Evolutionary conservation across 2,329 filamentous ascomycete species (phyloP), one percentile per base, ranked within the genome.

Genomic region (Epichloe brachyelytri): DNA sequence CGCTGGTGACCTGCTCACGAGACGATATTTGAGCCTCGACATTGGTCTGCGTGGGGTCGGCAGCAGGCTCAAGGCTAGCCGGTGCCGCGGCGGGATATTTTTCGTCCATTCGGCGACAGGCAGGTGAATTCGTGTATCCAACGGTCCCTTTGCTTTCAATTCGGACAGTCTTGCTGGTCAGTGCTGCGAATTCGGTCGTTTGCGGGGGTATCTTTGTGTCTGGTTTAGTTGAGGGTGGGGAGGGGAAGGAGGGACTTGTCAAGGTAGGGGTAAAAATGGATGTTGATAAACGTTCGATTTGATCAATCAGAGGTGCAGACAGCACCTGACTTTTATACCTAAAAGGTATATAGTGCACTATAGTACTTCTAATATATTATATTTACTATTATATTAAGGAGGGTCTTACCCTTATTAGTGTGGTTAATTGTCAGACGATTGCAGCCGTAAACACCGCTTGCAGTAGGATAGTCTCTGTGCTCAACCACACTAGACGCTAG

Each of bases 1-100:
- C 53, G 50, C 26, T 43, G 34, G 47, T 47, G 51, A 50, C 51
- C 48, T 54, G 56, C 49, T 56, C 56, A 55, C 56, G 53, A 54
- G 56, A 53, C 53, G 46, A 36, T 6, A 4, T 43, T 44, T 33
- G 50, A 43, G 47, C 48, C 34, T 52, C 52, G 53, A 53, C 51
- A 53, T 51, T 54, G 56, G 54, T 43, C 38, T 51, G 50, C 54
- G 53, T 52, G 52, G 56, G 48, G 46, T 56, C 53, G 41, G 46
- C 50, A 30, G 40, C 45, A 51, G 51, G 44, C 43, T 46, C 50
- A 48, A 50, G 48, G 56, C 53, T 48, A 51, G 52, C 39, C 30
- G 45, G 46, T 41, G 43, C 49, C 39, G 41, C 50, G 19, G 46
- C 43, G 45, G 46, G 4, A 43, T 56, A 48, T 47, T 53, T 44